Evolutionary conservation across 805 yeast genomes (phyloP).

Genomic region (Isabelozyma pseudorhagii): DNA sequence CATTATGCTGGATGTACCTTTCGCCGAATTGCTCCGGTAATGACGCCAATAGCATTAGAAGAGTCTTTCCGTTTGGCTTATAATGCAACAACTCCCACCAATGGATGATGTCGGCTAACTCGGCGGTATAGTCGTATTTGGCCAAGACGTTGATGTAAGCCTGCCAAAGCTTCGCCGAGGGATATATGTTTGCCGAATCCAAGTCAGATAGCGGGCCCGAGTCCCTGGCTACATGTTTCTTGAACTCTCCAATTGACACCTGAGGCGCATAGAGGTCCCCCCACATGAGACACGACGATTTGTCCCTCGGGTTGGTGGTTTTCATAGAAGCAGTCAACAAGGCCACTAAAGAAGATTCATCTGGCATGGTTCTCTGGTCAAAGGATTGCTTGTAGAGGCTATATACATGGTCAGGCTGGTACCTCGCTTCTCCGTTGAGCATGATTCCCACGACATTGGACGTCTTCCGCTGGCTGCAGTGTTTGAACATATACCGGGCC

Average conservation of each 20-base stretch:
- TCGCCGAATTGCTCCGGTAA: constrained; percentile 35
- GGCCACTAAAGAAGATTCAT: constrained; percentile 34
- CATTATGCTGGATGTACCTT: constrained; percentile 35
- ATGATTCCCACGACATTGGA: constrained; percentile 26
- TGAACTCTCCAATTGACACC: constrained; percentile 57
- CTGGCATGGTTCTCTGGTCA: constrained; percentile 18
- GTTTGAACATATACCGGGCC: constrained; percentile 27
- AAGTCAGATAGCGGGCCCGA: constrained; percentile 5
- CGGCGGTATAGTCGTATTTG: constrained; percentile 44
- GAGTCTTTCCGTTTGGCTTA: constrained; percentile 37
- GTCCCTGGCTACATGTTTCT: constrained; percentile 29
- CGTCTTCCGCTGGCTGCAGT: constrained; percentile 19
- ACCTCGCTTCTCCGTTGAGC: constrained; percentile 33
- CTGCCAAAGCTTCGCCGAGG: constrained; percentile 48
- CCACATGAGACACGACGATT: neutral
- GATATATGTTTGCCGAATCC: constrained; percentile 30
- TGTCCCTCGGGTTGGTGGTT: constrained; percentile 1
- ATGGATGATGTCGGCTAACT: constrained; percentile 47
- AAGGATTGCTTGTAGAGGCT: constrained; percentile 23
- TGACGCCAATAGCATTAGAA: constrained; percentile 36
- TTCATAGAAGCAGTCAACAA: constrained; percentile 48
- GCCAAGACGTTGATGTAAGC: constrained; percentile 51
- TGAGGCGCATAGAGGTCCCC: constrained; percentile 50
- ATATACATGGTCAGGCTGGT: constrained; percentile 26
- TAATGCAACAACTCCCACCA: constrained; percentile 53